Percentiles rank a stretch among this genome's conserved stretches.
Evolutionary conservation across 495 filamentous ascomycete species (phyloP).

Genomic region (Daldinia decipiens): DNA sequence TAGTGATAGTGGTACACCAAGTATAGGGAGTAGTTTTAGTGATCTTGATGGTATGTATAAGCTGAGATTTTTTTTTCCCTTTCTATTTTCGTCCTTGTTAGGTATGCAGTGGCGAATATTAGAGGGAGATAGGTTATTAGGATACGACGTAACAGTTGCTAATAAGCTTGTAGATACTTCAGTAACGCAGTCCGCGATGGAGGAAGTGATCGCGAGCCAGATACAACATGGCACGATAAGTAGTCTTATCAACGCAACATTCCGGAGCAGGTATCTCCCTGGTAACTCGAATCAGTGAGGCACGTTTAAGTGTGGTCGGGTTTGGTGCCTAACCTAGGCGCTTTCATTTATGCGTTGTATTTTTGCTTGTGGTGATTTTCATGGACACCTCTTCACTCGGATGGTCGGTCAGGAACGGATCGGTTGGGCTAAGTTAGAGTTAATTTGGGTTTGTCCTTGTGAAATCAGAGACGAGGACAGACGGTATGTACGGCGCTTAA

Average conservation of each 20-base stretch:
- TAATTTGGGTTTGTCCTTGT: not conserved
- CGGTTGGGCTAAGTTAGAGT: conserved; percentile 6
- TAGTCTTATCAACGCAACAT: conserved; percentile 75
- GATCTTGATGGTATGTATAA: conserved; percentile 82
- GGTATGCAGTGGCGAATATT: not conserved
- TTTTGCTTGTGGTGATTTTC: not conserved
- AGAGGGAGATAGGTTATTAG: not conserved
- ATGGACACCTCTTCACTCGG: not conserved
- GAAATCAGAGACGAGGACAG: not conserved
- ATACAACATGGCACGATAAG: conserved; percentile 82
- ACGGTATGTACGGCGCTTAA: conserved; percentile 14
- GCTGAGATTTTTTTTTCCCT: not conserved
- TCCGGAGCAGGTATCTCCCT: conserved; percentile 57
- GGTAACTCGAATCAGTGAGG: conserved; percentile 40
- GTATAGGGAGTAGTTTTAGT: conserved; percentile 98
- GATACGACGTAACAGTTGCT: conserved; percentile 3
- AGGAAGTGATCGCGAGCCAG: conserved; percentile 91
- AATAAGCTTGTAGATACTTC: conserved; percentile 73
- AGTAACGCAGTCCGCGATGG: conserved; percentile 91
- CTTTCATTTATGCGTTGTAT: not conserved
- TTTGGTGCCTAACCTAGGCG: not conserved
- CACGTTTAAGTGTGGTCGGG: not conserved
- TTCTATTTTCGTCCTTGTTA: not conserved
- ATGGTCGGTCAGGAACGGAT: conserved; percentile 17
- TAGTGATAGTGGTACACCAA: conserved; percentile 88